Base-by-base conservation (phyloP, 2,329 filamentous ascomycete species). In the Pseudogymnoascus sp. region DNA sequence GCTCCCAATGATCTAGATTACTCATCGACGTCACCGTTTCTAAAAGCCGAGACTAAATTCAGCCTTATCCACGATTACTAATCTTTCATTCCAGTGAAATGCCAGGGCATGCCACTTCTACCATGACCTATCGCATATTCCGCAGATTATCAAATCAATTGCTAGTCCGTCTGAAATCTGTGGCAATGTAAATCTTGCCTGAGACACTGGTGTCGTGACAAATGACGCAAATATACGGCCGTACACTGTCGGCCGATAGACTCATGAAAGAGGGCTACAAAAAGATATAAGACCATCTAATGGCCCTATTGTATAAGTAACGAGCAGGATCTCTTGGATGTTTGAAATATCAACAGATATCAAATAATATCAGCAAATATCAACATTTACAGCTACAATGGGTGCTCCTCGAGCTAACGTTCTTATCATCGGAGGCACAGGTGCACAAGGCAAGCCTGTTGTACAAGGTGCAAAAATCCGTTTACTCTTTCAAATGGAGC, bases 381-480 rank as follows among this genome's bases (percentile, higher is more conserved):
- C 25, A 50, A 15, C 25, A 30, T 53, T 18, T 8, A 33, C 9
- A 4, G 7, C 33, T 33, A 18, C 47, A 3, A 53, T 53, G 47
- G 47, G 47, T 14, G 28, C 47, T 53, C 25, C 25, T 18, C 47
- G 33, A 6, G 22, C 33, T 80, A 69, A 77, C 77, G 38, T 89
- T 87, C 71, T 76, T 74, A 57, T 73, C 35, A 71, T 75, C 33
- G 74, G 74, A 11, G 73, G 73, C 9, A 75, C 74, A 2, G 74
- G 74, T 4, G 74, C 73, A 53, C 73, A 75, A 64, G 73, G 74
- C 8, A 67, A 68, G 6, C 68, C 71, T 4, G 71, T 75, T 2
- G 67, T 75, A 6, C 68, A 72, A 66, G 71, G 73, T 67, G 37
- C 18, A 18, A 18, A 18, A 18, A 18, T 18, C 18, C 38, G 14